Evolutionary conservation across 768 basidiomycete species (phyloP).

Genomic region (Pisolithus tinctorius): DNA sequence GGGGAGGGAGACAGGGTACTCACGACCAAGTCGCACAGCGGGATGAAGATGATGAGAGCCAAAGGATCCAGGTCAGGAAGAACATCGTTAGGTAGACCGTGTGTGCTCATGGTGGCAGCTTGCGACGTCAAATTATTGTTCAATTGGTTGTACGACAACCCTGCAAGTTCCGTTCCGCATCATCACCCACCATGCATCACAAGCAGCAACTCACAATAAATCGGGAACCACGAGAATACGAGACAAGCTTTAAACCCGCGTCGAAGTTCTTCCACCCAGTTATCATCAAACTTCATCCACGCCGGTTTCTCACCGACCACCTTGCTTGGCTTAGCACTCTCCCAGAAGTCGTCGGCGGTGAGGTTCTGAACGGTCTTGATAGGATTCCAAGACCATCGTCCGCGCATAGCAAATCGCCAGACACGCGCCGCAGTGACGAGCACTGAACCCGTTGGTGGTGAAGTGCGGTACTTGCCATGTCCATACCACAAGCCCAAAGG

Average conservation of each 20-base stretch:
- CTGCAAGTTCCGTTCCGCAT: conserved; percentile 25
- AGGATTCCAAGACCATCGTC: conserved; percentile 53
- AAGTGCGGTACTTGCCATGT: conserved; percentile 44
- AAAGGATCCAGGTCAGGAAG: conserved; percentile 77
- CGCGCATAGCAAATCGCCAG: conserved; percentile 39
- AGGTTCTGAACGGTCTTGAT: conserved; percentile 42
- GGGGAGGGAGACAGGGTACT: conserved; percentile 1
- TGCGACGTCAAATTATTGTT: conserved; percentile 76
- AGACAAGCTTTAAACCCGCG: conserved; percentile 69
- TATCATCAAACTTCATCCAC: conserved; percentile 77
- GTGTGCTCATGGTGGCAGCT: conserved; percentile 67
- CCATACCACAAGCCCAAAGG: conserved; percentile 54
- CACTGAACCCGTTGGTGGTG: conserved; percentile 63
- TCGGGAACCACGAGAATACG: conserved; percentile 54
- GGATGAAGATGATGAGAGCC: conserved; percentile 69
- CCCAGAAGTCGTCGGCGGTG: conserved; percentile 65
- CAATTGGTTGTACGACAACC: conserved; percentile 74
- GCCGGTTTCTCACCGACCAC: conserved; percentile 35
- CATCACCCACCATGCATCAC: neutral
- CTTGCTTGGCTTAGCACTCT: conserved; percentile 59
- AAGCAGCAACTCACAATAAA: conserved; percentile 47
- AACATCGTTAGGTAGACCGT: conserved; percentile 71
- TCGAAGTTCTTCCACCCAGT: conserved; percentile 71
- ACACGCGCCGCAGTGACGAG: conserved; percentile 41
- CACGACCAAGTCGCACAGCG: conserved; percentile 56